These are phyloP conservation scores for Calycina marina DNA, from an alignment of 2,329 filamentous ascomycete genomes.

Conservation along the genomic window DNA sequence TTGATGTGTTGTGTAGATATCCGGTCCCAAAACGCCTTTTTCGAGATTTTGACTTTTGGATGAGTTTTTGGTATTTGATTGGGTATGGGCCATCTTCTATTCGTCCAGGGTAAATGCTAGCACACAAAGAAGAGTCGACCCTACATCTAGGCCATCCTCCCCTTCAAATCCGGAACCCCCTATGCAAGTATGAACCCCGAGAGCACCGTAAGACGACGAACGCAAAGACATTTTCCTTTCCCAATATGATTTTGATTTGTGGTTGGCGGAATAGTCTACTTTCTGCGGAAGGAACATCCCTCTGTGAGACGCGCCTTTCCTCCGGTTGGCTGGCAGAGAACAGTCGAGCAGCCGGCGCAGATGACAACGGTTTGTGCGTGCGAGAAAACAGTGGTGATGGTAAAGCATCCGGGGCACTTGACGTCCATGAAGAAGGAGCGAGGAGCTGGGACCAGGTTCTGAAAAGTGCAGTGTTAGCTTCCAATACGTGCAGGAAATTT, in stretches of 20 bases:
- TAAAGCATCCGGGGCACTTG: constrained; percentile 99
- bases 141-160: too few relatives aligned
- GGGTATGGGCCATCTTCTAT: constrained; percentile 68
- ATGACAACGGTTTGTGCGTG: constrained; percentile 99
- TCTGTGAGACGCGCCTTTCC: constrained; percentile 98
- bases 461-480: constrained; percentile 9
- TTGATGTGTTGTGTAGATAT: too few relatives aligned
- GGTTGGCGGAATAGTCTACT: constrained; percentile 81
- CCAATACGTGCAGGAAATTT: too few relatives aligned
- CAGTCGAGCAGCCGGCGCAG: constrained; percentile 98
- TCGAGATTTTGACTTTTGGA: constrained; percentile 28
- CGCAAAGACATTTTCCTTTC: constrained; percentile 26
- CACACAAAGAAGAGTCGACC: too few relatives aligned
- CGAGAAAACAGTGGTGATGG: constrained; percentile 99
- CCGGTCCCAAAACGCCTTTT: constrained; percentile 58
- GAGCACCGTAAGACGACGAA: constrained; percentile 18
- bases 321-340: constrained; percentile 98
- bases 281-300: constrained; percentile 99
- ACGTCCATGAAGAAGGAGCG: constrained; percentile 99
- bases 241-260: too few relatives aligned
- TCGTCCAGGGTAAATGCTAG: constrained; percentile 37
- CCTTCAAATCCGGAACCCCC: too few relatives aligned
- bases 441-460: constrained; percentile 89
- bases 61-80: constrained; percentile 32
- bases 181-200: constrained; percentile 18